Evolutionary conservation across 2,329 filamentous ascomycete species (phyloP), one percentile per base, ranked within the genome.

Genomic region (Penicillium sp.): DNA sequence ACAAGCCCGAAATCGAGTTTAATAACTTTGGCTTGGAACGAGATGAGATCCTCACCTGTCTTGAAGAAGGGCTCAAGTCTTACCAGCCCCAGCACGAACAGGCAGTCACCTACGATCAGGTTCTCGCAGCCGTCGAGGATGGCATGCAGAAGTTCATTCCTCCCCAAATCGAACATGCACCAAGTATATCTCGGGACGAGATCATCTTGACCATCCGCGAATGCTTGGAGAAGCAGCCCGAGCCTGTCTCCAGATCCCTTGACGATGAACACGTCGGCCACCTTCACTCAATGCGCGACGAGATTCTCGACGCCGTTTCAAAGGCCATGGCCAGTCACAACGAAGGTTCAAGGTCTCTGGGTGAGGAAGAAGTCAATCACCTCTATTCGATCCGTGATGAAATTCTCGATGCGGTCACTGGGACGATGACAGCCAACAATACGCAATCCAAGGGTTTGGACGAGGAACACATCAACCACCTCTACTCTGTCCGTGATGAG

Each of bases 1-100:
- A 96, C 76, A 96, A 96, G 75, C 93, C 93, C 1, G 91, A 97
- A 66, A 91, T 96, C 50, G 88, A 96, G 65, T 82, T 96, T 5
- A 89, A 96, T 66, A 91, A 96, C 67, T 89, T 95, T 60, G 93
- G 92, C 2, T 80, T 97, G 1, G 93, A 96, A 72, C 84, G 91
- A 5, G 91, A 97, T 13, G 93, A 97, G 69, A 89, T 97, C 47
- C 80, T 97, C 15, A 86, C 89, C 39, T 96, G 92, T 63, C 81
- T 97, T 27, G 87, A 90, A 64, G 89, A 97, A 76, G 93, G 93
- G 0, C 82, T 97, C 0, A 86, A 90, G 63, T 86, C 91, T 46
- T 92, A 94, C 69, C 78, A 75, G 58, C 79, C 79, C 31, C 70
- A 78, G 62, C 71, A 77, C 21, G 78, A 84, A 4, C 76, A 81